A percentile compares a stretch with the other conserved stretches of the same genome.
These are phyloP conservation scores for Amauroascus niger DNA, from an alignment of 2,329 filamentous ascomycete species.

Conservation along the genomic window DNA sequence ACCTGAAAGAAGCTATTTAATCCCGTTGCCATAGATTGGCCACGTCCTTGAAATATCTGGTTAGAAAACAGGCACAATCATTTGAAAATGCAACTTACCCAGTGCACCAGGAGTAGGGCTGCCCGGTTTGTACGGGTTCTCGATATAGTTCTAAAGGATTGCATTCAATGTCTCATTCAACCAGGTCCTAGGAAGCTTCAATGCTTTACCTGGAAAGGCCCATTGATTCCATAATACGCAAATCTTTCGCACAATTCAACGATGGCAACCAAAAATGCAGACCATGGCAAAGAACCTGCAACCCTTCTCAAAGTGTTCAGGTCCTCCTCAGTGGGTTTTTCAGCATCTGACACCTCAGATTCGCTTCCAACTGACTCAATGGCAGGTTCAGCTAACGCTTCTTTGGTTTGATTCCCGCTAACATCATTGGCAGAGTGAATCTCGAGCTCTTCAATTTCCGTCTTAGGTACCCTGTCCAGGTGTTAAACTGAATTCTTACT, in stretches of 20 bases:
- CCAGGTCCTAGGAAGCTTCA: background rate
- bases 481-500: background rate
- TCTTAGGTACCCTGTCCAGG: background rate
- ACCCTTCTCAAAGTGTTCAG: constrained; percentile 43
- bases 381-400: background rate
- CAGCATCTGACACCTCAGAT: constrained; percentile 12
- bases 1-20: constrained; percentile 45
- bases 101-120: constrained; percentile 33
- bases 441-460: background rate
- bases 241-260: constrained; percentile 51
- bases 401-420: background rate
- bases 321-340: constrained; percentile 46
- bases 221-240: constrained; percentile 47
- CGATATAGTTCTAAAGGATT: constrained; percentile 43
- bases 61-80: background rate
- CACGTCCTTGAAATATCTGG: constrained; percentile 20
- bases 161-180: background rate
- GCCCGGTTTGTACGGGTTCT: constrained; percentile 31
- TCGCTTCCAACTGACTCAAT: background rate
- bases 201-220: constrained; percentile 37
- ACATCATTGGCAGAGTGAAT: background rate
- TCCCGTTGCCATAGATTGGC: constrained; percentile 39
- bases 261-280: constrained; percentile 48
- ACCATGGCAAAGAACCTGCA: constrained; percentile 46
- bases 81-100: constrained; percentile 2